Evolutionary conservation across 805 yeast species (phyloP).

Genomic region (Henningerozyma blattae): DNA sequence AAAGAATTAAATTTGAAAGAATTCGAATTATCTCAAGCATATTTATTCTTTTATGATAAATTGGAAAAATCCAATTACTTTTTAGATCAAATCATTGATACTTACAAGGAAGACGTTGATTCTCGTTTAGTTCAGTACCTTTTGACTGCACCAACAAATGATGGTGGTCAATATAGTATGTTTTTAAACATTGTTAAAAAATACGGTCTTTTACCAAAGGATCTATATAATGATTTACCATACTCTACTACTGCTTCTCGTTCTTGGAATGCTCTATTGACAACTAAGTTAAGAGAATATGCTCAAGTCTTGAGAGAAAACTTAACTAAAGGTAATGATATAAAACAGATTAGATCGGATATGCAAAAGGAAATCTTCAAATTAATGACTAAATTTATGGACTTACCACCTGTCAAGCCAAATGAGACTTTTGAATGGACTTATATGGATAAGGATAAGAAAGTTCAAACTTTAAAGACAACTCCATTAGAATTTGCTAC

Average conservation of each 20-base stretch:
- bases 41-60: slow-evolving; percentile 75
- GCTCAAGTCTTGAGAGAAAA: slow-evolving; percentile 54
- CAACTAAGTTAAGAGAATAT: slow-evolving; percentile 64
- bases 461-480: slow-evolving; percentile 33
- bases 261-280: slow-evolving; percentile 47
- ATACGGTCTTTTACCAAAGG: slow-evolving; percentile 72
- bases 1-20: slow-evolving; percentile 49
- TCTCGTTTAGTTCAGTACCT: slow-evolving; percentile 60
- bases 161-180: slow-evolving; percentile 89
- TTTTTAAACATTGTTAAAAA: slow-evolving; percentile 63
- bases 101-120: slow-evolving; percentile 52
- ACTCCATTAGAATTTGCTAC: slow-evolving; percentile 58
- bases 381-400: slow-evolving; percentile 56
- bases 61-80: slow-evolving; percentile 75
- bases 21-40: slow-evolving; percentile 68
- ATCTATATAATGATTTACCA: slow-evolving; percentile 57
- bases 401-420: slow-evolving; percentile 67
- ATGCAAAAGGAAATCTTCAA: slow-evolving; percentile 54
- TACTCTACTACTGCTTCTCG: slow-evolving; percentile 39
- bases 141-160: slow-evolving; percentile 53
- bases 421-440: slow-evolving; percentile 62
- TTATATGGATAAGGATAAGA: slow-evolving; percentile 56
- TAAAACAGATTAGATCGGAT: slow-evolving; percentile 31
- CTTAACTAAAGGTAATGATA: slow-evolving; percentile 24
- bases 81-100: slow-evolving; percentile 63